Conservation (phyloP, 257 asterid species). For the Parsonsia alboflavescens region DNA sequence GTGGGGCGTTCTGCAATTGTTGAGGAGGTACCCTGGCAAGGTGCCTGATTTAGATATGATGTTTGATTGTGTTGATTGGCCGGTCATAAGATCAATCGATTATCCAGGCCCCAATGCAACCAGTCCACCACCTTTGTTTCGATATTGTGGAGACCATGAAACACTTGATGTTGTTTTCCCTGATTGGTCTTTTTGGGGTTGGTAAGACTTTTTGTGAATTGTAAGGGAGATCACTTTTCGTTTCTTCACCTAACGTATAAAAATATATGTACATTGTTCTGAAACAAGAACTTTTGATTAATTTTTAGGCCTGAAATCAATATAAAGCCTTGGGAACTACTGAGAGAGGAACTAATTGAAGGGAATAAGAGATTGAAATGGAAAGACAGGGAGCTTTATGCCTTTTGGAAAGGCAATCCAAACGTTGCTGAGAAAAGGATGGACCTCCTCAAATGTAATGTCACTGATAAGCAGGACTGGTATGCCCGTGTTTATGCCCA, state of each 20-base stretch:
- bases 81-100: conserved; percentile 18
- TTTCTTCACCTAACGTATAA: background rate
- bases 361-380: conserved; percentile 54
- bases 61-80: conserved; percentile 42
- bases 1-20: conserved; percentile 42
- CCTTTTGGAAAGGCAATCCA: conserved; percentile 90
- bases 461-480: conserved; percentile 71
- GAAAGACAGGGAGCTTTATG: conserved; percentile 70
- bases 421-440: conserved; percentile 41
- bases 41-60: conserved; percentile 41
- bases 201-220: conserved; percentile 18
- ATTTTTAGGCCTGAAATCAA: conserved; percentile 67
- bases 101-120: conserved; percentile 17
- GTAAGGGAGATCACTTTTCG: background rate
- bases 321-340: conserved; percentile 71
- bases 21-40: conserved; percentile 35
- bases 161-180: conserved; percentile 47
- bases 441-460: conserved; percentile 76
- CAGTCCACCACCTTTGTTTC: conserved; percentile 37
- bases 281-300: background rate
- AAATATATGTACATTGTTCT: background rate
- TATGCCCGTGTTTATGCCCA: conserved; percentile 67
- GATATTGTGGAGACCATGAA: conserved; percentile 30
- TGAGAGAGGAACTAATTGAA: conserved; percentile 42
- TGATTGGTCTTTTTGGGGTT: conserved; percentile 55